Conservation (phyloP, 306 rosid species). For the Prunus fruticosa region DNA sequence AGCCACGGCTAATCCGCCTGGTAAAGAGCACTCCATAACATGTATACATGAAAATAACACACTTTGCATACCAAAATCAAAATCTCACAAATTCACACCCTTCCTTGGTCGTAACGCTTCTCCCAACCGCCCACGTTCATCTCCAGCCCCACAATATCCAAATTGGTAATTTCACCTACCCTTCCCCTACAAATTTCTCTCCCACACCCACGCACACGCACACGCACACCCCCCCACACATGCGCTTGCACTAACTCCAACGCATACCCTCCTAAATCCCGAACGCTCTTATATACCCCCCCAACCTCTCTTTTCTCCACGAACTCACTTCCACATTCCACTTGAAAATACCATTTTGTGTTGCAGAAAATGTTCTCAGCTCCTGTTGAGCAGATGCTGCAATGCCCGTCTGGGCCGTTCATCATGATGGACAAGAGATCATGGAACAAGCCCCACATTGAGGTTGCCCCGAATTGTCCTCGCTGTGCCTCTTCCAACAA, state of each 20-base stretch:
- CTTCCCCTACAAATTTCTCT: conserved; percentile 13
- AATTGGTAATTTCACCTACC: neutral
- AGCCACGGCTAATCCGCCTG: conserved; percentile 58
- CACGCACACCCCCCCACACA: conserved; percentile 15
- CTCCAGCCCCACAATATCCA: conserved; percentile 5
- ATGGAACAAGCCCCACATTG: conserved; percentile 56
- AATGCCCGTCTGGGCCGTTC: neutral
- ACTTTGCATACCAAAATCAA: neutral
- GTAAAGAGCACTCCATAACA: conserved; percentile 37
- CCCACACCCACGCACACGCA: conserved; percentile 3
- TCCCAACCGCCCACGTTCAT: conserved; percentile 80
- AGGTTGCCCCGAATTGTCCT: conserved; percentile 78
- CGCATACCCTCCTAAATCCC: neutral
- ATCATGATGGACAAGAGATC: conserved; percentile 22
- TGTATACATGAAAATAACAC: conserved; percentile 32
- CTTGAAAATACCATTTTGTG: neutral
- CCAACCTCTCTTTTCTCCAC: neutral
- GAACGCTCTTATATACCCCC: neutral
- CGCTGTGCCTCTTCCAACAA: conserved; percentile 89
- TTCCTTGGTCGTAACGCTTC: conserved; percentile 63
- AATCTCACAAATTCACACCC: conserved; percentile 24
- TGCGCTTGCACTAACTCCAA: conserved; percentile 26
- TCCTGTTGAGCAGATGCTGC: conserved; percentile 4
- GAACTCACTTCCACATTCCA: neutral
- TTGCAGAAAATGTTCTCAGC: conserved; percentile 2